Evolutionary conservation across 257 asterid genomes (phyloP), one percentile per base, ranked within the genome.

Genomic region (Scutellaria baicalensis): DNA sequence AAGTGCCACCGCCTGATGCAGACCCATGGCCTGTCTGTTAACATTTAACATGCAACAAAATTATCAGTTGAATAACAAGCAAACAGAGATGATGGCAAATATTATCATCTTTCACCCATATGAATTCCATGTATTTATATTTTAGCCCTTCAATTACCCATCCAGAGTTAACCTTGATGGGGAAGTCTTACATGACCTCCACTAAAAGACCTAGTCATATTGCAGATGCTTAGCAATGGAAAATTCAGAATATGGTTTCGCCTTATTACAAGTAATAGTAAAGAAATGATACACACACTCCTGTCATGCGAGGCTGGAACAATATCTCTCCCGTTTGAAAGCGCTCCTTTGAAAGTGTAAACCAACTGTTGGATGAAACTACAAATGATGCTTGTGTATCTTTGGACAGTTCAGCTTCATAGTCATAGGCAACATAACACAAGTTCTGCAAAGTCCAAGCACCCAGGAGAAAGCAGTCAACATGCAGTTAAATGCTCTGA

Each of bases 321-420:
- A 93, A 62, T 83, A 93, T 83, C 76, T 93, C 99, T 80, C 97
- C 99, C 4, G 99, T 93, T 79, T 87, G 92, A 80, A 87, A 93
- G 13, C 97, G 97, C 79, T 93, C 99, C 80, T 81, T 81, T 59
- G 97, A 89, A 68, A 93, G 96, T 33, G 90, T 84, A 76, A 83
- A 85, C 79, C 70, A 78, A 60, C 78, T 87, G 74, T 89, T 84
- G 17, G 93, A 66, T 27, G 91, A 70, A 64, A 92, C 83, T 70
- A 78, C 81, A 74, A 81, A 87, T 48, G 97, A 84, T 64, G 95
- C 93, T 64, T 69, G 66, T 4, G 93, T 89, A 69, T 86, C 88
- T 84, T 85, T 91, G 62, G 79, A 81, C 67, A 87, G 77, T 78
- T 93, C 99, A 68, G 88, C 96, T 81, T 91, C 96, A 82, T 91